Evolutionary conservation across 352 stramenopile genomes (phyloP).

Genomic region (Phytopythium ostracodes): DNA sequence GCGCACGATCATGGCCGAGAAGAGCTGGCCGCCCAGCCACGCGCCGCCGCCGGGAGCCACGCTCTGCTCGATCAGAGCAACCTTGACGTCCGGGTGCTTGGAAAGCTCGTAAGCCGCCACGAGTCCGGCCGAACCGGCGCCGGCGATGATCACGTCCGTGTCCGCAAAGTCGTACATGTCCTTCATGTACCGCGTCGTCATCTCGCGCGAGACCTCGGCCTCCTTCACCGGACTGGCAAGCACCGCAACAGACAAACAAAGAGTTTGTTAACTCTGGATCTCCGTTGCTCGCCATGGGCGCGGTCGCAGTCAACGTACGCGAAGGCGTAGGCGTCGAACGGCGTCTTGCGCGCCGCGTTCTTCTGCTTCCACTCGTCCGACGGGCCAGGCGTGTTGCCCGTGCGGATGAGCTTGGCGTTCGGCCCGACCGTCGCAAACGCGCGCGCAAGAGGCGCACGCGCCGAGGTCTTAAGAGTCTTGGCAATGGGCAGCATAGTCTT

Average conservation of each 20-base stretch:
- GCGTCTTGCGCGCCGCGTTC: constrained; percentile 35
- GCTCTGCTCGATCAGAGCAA: constrained; percentile 61
- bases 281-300: background rate
- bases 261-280: background rate
- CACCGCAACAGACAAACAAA: background rate
- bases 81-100: constrained; percentile 53
- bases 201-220: constrained; percentile 59
- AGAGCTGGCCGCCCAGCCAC: constrained; percentile 60
- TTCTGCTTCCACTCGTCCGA: constrained; percentile 46
- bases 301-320: constrained; percentile 28
- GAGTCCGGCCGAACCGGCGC: constrained; percentile 51
- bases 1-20: constrained; percentile 67
- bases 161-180: constrained; percentile 72
- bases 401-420: constrained; percentile 33
- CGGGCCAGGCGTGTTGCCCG: constrained; percentile 36
- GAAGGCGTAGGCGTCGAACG: constrained; percentile 55
- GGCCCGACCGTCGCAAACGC: constrained; percentile 50
- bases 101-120: constrained; percentile 59
- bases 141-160: constrained; percentile 62
- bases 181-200: constrained; percentile 74
- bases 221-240: constrained; percentile 47
- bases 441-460: constrained; percentile 11
- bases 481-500: constrained; percentile 25
- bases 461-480: constrained; percentile 26
- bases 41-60: constrained; percentile 50